Conservation (phyloP, 768 basidiomycete genomes). For the Russula virescens region DNA sequence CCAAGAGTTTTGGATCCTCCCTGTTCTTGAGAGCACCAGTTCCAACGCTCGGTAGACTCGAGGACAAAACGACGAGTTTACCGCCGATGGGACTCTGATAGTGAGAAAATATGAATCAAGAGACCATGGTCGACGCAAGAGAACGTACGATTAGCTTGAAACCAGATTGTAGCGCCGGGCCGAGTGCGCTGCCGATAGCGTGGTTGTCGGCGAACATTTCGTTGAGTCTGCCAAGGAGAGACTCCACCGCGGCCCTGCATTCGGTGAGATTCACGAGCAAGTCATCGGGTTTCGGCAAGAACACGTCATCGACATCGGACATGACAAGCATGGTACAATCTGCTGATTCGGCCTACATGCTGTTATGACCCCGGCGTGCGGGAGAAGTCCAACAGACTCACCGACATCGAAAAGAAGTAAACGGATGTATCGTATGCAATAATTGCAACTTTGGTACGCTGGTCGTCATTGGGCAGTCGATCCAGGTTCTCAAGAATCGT, state of each 20-base stretch:
- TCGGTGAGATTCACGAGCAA: slow-evolving; percentile 93
- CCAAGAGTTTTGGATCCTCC: slow-evolving; percentile 93
- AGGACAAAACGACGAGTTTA: slow-evolving; percentile 83
- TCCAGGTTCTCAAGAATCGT: slow-evolving; percentile 95
- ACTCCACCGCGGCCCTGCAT: slow-evolving; percentile 71
- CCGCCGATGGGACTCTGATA: slow-evolving; percentile 89
- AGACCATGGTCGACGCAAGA: background rate
- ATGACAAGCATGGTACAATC: slow-evolving; percentile 97
- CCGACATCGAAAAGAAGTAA: slow-evolving; percentile 95
- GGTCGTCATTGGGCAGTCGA: slow-evolving; percentile 91
- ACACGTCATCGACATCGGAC: slow-evolving; percentile 94
- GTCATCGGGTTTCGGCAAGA: slow-evolving; percentile 94
- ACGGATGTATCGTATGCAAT: slow-evolving; percentile 88
- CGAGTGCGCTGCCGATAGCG: slow-evolving; percentile 88
- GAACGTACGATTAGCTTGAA: slow-evolving; percentile 83
- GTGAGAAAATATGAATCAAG: slow-evolving; percentile 4
- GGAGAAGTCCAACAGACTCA: slow-evolving; percentile 33
- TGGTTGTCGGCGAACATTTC: slow-evolving; percentile 99
- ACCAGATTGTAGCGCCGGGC: slow-evolving; percentile 91
- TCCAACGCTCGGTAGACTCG: slow-evolving; percentile 82
- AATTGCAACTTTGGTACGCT: slow-evolving; percentile 86
- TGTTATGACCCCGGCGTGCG: background rate
- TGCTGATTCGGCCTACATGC: slow-evolving; percentile 50
- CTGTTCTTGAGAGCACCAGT: slow-evolving; percentile 91
- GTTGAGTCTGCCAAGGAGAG: slow-evolving; percentile 73